Evolutionary conservation across 1,284 basidiomycete genomes (phyloP), one percentile per base, ranked within the genome.

Genomic region (Ustilago shanxiensis): DNA sequence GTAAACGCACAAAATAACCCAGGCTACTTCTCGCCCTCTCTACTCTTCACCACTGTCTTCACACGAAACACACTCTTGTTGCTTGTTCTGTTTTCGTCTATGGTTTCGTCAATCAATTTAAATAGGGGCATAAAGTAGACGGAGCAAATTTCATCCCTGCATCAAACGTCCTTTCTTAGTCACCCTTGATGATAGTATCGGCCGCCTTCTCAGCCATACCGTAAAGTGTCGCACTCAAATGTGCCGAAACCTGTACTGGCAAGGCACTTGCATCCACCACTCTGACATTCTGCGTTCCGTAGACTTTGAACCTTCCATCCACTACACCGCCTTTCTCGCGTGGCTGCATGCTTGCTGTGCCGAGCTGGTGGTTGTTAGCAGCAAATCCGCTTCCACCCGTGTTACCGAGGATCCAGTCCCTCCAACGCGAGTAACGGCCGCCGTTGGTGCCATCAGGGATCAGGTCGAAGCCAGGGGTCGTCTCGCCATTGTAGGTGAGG

Each of bases 271-370:
- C 83, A 60, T 84, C 83, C 14, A 82, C 77, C 26, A 83, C 79
- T 35, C 82, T 69, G 1, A 84, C 70, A 41, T 82, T 82, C 29
- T 37, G 18, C 9, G 79, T 78, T 1, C 88, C 22, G 88, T 89
- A 72, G 11, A 87, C 85, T 44, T 68, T 77, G 49, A 86, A 73
- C 10, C 70, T 24, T 1, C 52, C 59, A 50, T 87, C 87, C 8
- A 87, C 88, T 69, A 82, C 85, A 80, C 91, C 91, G 31, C 91
- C 91, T 5, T 90, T 87, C 2, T 87, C 87, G 35, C 88, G 86
- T 44, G 85, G 86, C 89, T 91, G 91, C 90, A 92, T 91, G 4
- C 90, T 86, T 2, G 88, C 88, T 0, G 90, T 91, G 0, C 89
- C 90, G 50, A 91, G 87, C 5, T 90, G 90, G 83, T 91, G 90